These are phyloP conservation scores for Nitzschia putrida DNA, from an alignment of 108 stramenopile species.

Conservation along the genomic window DNA sequence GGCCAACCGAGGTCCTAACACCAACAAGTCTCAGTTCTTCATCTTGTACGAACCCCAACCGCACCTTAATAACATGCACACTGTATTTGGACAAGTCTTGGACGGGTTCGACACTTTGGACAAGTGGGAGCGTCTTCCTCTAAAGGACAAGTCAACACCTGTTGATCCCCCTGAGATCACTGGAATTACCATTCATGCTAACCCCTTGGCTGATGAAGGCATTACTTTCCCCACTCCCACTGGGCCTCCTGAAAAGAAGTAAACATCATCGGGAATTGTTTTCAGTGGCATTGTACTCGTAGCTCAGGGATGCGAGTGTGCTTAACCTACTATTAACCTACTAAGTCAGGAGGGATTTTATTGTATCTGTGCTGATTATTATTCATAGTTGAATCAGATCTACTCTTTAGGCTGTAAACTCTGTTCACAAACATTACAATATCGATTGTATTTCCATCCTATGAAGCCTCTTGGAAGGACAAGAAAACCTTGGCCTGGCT, in stretches of 20 bases:
- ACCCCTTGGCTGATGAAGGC: slow-evolving; percentile 91
- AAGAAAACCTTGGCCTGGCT: not conserved
- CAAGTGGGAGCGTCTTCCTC: slow-evolving; percentile 92
- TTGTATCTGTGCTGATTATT: no score
- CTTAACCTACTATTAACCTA: not conserved
- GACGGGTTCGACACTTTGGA: slow-evolving; percentile 96
- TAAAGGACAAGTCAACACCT: slow-evolving; percentile 79
- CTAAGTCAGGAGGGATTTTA: not conserved
- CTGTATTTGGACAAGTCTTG: slow-evolving; percentile 92
- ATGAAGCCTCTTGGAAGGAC: not conserved
- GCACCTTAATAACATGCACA: slow-evolving; percentile 94
- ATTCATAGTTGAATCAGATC: not conserved
- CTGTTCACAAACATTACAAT: not conserved
- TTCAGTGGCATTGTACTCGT: not conserved
- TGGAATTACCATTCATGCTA: slow-evolving; percentile 93
- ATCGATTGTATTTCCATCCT: no score
- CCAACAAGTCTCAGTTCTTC: slow-evolving; percentile 93
- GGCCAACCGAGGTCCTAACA: slow-evolving; percentile 93
- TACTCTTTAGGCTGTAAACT: not conserved
- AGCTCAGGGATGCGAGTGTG: not conserved
- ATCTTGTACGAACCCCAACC: slow-evolving; percentile 92
- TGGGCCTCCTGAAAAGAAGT: slow-evolving; percentile 76
- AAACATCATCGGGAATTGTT: not conserved
- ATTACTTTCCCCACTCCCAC: slow-evolving; percentile 76
- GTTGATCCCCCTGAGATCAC: slow-evolving; percentile 84